Conservation (phyloP, 2,329 filamentous ascomycete species). For the Lecanicillium sp. region DNA sequence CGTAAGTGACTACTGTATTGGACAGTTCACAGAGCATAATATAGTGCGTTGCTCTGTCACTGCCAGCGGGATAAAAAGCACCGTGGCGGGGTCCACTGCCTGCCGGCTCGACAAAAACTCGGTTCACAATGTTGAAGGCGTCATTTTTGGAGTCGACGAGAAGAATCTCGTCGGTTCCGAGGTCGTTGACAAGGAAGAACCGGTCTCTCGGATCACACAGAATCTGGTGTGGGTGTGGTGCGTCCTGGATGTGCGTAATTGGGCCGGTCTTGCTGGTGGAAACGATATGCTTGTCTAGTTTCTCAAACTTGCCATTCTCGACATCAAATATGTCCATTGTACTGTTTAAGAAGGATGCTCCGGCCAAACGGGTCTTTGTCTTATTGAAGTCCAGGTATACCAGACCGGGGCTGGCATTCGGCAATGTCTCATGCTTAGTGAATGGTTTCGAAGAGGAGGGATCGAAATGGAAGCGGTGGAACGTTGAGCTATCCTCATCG, state of each 20-base stretch:
- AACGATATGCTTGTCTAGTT: slow-evolving; percentile 27
- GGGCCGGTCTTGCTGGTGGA: slow-evolving; percentile 25
- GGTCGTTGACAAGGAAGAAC: slow-evolving; percentile 40
- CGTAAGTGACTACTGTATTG: slow-evolving; percentile 35
- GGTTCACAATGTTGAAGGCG: slow-evolving; percentile 27
- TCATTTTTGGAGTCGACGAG: slow-evolving; percentile 35
- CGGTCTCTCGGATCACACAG: slow-evolving; percentile 39
- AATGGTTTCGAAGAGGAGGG: slow-evolving; percentile 19
- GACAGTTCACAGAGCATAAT: slow-evolving; percentile 37
- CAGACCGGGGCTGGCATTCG: slow-evolving; percentile 31
- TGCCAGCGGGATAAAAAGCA: slow-evolving; percentile 32
- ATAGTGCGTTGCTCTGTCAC: slow-evolving; percentile 33
- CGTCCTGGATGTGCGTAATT: slow-evolving; percentile 22
- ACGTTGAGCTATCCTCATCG: slow-evolving; percentile 34
- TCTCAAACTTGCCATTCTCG: slow-evolving; percentile 24
- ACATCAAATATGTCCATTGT: slow-evolving; percentile 38
- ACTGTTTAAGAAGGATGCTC: slow-evolving; percentile 31
- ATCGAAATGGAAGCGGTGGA: slow-evolving; percentile 32
- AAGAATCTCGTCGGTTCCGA: slow-evolving; percentile 39
- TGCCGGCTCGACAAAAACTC: slow-evolving; percentile 22
- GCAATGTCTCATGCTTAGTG: slow-evolving; percentile 16
- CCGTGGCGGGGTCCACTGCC: slow-evolving; percentile 44
- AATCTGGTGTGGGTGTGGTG: slow-evolving; percentile 37
- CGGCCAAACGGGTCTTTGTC: slow-evolving; percentile 35
- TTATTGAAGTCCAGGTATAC: slow-evolving; percentile 39